Base-by-base conservation (phyloP, 768 basidiomycete genomes). In the Suillus tomentosus region DNA sequence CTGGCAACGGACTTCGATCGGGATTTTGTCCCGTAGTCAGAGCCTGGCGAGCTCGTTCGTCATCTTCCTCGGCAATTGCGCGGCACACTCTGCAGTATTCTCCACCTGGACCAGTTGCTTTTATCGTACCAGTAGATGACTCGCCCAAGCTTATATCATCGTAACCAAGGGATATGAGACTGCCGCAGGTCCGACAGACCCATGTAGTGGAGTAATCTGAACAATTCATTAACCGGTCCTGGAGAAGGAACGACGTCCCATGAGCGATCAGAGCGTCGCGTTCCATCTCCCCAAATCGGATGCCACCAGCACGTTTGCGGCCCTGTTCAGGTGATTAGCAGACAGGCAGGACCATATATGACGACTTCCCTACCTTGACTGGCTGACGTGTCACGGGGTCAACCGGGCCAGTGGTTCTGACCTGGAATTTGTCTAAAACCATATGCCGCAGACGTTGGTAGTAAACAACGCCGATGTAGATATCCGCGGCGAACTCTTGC, bases 271-370 rank as follows among this genome's bases (percentile, higher is more conserved):
- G 85, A 13, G 97, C 97, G 74, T 99, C 97, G 61, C 97, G 92
- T 78, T 99, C 97, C 97, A 99, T 99, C 81, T 99, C 97, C 70
- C 97, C 97, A 74, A 99, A 99, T 62, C 97, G 95, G 73, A 99
- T 99, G 72, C 97, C 97, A 71, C 97, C 97, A 51, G 93, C 94
- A 62, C 95, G 92, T 85, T 98, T 99, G 65, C 97, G 92, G 63
- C 97, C 97, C 95, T 94, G 68, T 67, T 56, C 24, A 62, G 61
- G 55, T 57, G 47, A 62, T 59, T 24, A 68, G 37, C 54, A 62
- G 43, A 37, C 40, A 48, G 15, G 3, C 4, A 53, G 17, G 11
- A 10, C 15, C 50, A 50, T 27, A 8, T 39, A 19, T 19, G 22
- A 14, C 40, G 59, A 63, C n/a, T 42, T 45, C 73, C 84, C 69